Evolutionary conservation across 2,329 filamentous ascomycete species (phyloP).

Genomic region (Apiospora rasikravindrae): DNA sequence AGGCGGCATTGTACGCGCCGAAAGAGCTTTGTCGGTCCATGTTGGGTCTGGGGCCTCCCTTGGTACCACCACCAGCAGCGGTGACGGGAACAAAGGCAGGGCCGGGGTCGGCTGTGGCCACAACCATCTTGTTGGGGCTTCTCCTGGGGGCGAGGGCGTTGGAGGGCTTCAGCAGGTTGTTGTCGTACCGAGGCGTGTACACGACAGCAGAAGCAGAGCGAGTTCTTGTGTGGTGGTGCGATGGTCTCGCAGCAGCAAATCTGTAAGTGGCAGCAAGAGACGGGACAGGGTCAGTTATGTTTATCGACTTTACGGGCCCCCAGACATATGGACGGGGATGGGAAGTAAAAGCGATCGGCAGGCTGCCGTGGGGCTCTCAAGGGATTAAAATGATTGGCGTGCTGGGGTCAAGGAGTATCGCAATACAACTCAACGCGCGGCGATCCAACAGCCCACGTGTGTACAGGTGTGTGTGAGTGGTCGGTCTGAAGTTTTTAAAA

Average conservation of each 20-base stretch:
- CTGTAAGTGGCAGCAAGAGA: background rate
- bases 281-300: slow-evolving; percentile 12
- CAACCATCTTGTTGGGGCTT: slow-evolving; percentile 27
- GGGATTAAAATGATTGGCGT: slow-evolving; percentile 20
- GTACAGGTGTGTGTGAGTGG: background rate
- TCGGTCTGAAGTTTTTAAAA: slow-evolving; percentile 1
- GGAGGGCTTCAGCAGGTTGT: slow-evolving; percentile 30
- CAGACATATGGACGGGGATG: slow-evolving; percentile 14
- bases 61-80: slow-evolving; percentile 30
- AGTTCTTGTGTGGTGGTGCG: slow-evolving; percentile 32
- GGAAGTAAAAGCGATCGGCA: slow-evolving; percentile 12
- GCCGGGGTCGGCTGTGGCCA: slow-evolving; percentile 27
- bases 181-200: slow-evolving; percentile 30
- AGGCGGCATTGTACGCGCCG: slow-evolving; percentile 28
- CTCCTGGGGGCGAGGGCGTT: slow-evolving; percentile 20
- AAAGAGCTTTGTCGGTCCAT: slow-evolving; percentile 27
- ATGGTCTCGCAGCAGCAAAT: slow-evolving; percentile 27
- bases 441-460: slow-evolving; percentile 10
- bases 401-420: slow-evolving; percentile 10
- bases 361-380: slow-evolving; percentile 14
- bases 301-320: background rate
- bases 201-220: slow-evolving; percentile 32
- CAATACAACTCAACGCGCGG: slow-evolving; percentile 15
- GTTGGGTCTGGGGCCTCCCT: slow-evolving; percentile 23
- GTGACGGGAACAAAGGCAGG: slow-evolving; percentile 27